phyloP scores from a whole-genome alignment of 2,329 filamentous ascomycete genomes.

The Phyllosticta citribraziliensis region DNA sequence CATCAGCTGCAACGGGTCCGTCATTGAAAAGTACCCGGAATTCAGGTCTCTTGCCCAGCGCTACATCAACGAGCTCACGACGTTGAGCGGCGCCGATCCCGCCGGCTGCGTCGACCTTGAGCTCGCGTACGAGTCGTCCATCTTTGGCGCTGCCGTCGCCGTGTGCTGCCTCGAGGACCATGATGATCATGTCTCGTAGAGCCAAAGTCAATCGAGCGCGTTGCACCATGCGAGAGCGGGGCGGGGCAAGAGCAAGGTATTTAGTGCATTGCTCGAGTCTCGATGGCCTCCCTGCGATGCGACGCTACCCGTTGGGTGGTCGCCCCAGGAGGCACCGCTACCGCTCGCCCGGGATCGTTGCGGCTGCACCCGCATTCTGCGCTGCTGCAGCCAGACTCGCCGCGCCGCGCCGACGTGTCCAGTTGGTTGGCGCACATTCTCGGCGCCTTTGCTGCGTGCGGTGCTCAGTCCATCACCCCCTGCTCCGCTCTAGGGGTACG shows the following conservation, averaged over 20 bases:
- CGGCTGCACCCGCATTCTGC: neutral
- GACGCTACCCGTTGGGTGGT: neutral
- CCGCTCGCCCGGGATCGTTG: neutral
- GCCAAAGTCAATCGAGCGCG: neutral
- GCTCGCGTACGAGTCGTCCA: conserved; percentile 62
- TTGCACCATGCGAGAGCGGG: neutral
- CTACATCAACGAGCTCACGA: conserved; percentile 50
- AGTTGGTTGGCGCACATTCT: neutral
- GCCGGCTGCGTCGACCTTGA: conserved; percentile 44
- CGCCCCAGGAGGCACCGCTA: neutral
- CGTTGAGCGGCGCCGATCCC: conserved; percentile 24
- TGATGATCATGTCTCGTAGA: neutral
- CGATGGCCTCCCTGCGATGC: neutral
- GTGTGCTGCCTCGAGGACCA: conserved; percentile 29
- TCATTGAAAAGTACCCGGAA: conserved; percentile 67
- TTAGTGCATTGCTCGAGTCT: neutral
- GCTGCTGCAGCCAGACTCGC: neutral
- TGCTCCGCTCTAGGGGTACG: too few species aligned
- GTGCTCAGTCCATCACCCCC: too few species aligned
- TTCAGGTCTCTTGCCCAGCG: conserved; percentile 55
- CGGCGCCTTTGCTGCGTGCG: too few species aligned
- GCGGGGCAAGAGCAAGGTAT: neutral
- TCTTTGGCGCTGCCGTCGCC: conserved; percentile 66
- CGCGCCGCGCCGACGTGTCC: neutral
- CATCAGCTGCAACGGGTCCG: conserved; percentile 69